phyloP scores from a whole-genome alignment of 1,284 basidiomycete species.

The Cerrena zonata region DNA sequence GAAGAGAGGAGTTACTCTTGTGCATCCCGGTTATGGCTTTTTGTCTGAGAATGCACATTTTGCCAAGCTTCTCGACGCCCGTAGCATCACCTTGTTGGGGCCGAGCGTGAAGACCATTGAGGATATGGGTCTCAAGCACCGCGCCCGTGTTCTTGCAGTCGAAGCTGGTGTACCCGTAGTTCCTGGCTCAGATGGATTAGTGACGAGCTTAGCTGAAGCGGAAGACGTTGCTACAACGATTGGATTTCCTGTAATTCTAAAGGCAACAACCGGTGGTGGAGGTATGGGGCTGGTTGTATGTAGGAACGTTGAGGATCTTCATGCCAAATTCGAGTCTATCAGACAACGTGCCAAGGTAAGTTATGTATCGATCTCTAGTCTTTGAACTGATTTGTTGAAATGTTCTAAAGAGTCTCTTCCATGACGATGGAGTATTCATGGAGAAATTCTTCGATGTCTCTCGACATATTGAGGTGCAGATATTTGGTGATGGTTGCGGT shows the following conservation, averaged over 20 bases:
- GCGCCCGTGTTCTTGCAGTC: conserved; percentile 46
- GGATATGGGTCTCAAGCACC: conserved; percentile 60
- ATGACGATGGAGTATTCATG: conserved; percentile 51
- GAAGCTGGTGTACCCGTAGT: conserved; percentile 49
- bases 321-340: conserved; percentile 32
- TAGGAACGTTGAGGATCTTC: conserved; percentile 36
- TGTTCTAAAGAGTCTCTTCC: conserved; percentile 42
- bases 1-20: conserved; percentile 42
- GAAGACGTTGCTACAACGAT: conserved; percentile 35
- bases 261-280: conserved; percentile 67
- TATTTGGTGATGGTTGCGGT: conserved; percentile 61
- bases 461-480: conserved; percentile 66
- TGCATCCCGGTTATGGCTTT: conserved; percentile 68
- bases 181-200: conserved; percentile 49
- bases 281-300: conserved; percentile 68
- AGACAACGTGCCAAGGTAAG: conserved; percentile 43
- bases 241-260: conserved; percentile 64
- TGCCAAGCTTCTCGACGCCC: conserved; percentile 41
- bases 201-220: conserved; percentile 41
- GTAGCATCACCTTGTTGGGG: conserved; percentile 57
- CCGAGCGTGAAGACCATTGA: conserved; percentile 50
- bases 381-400: too few species aligned
- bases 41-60: conserved; percentile 62
- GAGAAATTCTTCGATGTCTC: conserved; percentile 55
- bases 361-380: conserved; percentile 6